phyloP scores from a whole-genome alignment of 1,284 basidiomycete genomes.

The Leccinum griseonigrum region DNA sequence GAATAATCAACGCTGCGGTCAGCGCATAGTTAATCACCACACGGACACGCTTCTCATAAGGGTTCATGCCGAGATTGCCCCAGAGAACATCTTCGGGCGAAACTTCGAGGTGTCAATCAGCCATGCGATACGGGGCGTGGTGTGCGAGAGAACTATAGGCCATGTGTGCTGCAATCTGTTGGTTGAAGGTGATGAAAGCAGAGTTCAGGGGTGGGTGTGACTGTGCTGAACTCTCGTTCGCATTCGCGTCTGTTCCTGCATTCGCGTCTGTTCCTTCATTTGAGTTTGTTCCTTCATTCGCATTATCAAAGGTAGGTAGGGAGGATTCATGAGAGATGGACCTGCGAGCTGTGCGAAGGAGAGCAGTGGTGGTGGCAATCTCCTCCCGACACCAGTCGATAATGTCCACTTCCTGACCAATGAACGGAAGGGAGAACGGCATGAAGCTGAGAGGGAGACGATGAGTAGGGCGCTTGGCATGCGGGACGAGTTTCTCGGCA shows the following conservation, averaged over 20 bases:
- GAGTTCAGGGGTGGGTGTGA: constrained; percentile 75
- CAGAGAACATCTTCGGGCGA: constrained; percentile 88
- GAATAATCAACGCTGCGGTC: constrained; percentile 65
- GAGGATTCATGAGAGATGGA: constrained; percentile 29
- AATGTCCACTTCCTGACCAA: constrained; percentile 84
- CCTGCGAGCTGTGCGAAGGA: constrained; percentile 51
- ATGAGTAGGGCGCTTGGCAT: constrained; percentile 75
- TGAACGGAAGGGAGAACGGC: constrained; percentile 62
- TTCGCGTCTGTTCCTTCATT: constrained; percentile 12
- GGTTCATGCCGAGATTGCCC: constrained; percentile 85
- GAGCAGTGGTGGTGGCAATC: constrained; percentile 51
- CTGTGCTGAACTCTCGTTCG: constrained; percentile 28
- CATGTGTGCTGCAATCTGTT: constrained; percentile 91
- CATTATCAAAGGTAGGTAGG: constrained; percentile 12
- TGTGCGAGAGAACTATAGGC: constrained; percentile 72
- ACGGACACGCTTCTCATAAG: constrained; percentile 79
- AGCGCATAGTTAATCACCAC: constrained; percentile 55
- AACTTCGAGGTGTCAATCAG: constrained; percentile 65
- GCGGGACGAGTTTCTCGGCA: constrained; percentile 62
- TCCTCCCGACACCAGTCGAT: constrained; percentile 88
- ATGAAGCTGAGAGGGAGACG: constrained; percentile 59
- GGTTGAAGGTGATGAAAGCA: constrained; percentile 92
- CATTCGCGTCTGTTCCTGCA: constrained; percentile 14
- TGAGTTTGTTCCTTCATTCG: constrained; percentile 11
- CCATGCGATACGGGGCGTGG: constrained; percentile 79